phyloP scores from a whole-genome alignment of 371 early-diverging fungal genomes.

The Apophysomyces ossiformis region DNA sequence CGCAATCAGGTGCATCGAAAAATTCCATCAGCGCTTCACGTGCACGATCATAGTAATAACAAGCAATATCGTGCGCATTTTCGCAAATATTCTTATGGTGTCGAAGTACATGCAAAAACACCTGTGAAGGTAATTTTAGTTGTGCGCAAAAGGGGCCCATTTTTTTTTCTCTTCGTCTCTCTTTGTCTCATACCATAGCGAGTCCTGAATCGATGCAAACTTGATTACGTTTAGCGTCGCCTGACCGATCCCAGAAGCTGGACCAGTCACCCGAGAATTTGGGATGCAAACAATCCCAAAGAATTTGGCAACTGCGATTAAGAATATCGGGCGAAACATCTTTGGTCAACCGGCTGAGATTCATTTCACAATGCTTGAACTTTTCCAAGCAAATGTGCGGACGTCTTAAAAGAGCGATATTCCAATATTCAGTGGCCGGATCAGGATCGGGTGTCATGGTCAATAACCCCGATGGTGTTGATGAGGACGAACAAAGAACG shows the following conservation, averaged over 20 bases:
- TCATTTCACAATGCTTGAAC: constrained; percentile 34
- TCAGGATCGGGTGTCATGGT: constrained; percentile 27
- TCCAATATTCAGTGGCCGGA: constrained; percentile 48
- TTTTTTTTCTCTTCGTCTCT: constrained; percentile 1
- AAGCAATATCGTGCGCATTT: constrained; percentile 40
- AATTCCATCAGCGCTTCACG: constrained; percentile 46
- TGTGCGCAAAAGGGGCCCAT: background rate
- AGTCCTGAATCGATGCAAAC: constrained; percentile 50
- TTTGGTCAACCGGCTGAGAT: constrained; percentile 34
- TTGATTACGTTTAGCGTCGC: constrained; percentile 47
- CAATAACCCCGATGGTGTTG: constrained; percentile 6
- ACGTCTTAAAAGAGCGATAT: constrained; percentile 34
- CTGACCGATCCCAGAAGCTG: constrained; percentile 48
- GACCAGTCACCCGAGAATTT: constrained; percentile 49
- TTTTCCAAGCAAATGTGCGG: constrained; percentile 41
- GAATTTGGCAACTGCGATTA: constrained; percentile 43
- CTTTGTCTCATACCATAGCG: constrained; percentile 31
- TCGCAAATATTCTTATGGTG: constrained; percentile 41
- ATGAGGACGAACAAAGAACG: background rate
- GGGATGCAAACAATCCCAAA: constrained; percentile 54
- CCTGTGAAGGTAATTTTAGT: constrained; percentile 10
- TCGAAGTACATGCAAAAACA: constrained; percentile 44
- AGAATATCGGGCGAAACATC: constrained; percentile 43
- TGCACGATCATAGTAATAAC: constrained; percentile 51
- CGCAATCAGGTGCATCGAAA: constrained; percentile 46